These are phyloP conservation scores for Prunus salicina DNA, from an alignment of 306 rosid species.

Conservation along the genomic window DNA sequence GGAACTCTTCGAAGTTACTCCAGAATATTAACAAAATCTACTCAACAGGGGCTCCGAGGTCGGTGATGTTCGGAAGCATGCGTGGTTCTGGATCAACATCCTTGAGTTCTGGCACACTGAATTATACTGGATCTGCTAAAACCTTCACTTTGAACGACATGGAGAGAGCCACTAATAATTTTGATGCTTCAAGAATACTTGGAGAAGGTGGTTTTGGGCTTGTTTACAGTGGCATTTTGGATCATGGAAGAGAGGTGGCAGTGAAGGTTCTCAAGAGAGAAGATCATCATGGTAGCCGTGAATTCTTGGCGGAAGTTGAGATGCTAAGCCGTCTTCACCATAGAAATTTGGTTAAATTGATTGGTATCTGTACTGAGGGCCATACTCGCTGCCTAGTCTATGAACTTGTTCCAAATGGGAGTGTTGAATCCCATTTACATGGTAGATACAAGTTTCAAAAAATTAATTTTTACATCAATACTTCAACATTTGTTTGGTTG, in stretches of 20 bases:
- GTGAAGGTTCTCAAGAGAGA: constrained; percentile 91
- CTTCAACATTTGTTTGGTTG: neutral
- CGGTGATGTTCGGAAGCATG: constrained; percentile 32
- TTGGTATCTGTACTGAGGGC: constrained; percentile 85
- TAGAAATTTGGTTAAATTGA: constrained; percentile 78
- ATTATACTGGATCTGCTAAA: constrained; percentile 75
- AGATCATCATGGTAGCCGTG: constrained; percentile 80
- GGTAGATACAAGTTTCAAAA: constrained; percentile 44
- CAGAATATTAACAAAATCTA: neutral
- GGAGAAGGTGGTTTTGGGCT: constrained; percentile 99
- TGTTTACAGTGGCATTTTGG: constrained; percentile 69
- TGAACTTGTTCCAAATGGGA: constrained; percentile 95
- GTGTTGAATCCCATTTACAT: constrained; percentile 92
- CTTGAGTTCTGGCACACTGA: constrained; percentile 48
- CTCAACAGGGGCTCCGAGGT: constrained; percentile 39
- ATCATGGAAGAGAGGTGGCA: constrained; percentile 87
- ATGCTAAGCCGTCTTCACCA: constrained; percentile 98
- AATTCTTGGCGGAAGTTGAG: constrained; percentile 96
- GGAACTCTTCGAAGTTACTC: neutral
- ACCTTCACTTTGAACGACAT: constrained; percentile 67
- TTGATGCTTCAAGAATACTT: constrained; percentile 76
- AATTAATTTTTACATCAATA: neutral
- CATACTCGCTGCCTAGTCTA: constrained; percentile 84
- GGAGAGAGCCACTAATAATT: constrained; percentile 74
- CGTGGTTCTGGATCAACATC: constrained; percentile 53